Evolutionary conservation across 495 filamentous ascomycete genomes (phyloP).

Genomic region (Xylaria grammica): DNA sequence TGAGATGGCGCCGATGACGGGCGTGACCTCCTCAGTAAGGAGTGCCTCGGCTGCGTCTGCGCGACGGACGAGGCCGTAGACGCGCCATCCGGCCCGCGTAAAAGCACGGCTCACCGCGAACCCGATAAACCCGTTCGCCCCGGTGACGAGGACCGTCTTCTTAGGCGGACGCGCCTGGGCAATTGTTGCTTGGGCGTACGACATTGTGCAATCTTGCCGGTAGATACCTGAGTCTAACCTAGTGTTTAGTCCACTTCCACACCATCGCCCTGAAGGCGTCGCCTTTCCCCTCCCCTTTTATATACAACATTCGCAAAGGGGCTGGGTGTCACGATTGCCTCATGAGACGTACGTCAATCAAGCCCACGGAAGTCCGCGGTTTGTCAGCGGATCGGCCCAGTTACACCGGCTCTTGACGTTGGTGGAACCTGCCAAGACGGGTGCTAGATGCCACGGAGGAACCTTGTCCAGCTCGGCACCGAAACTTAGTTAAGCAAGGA

Average conservation of each 20-base stretch:
- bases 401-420: conserved; percentile 1
- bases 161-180: not conserved
- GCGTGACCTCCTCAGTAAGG: conserved; percentile 39
- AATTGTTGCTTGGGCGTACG: conserved; percentile 2
- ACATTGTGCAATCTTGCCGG: too few relatives aligned
- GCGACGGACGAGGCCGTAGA: conserved; percentile 45
- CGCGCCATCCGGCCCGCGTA: conserved; percentile 44
- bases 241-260: not conserved
- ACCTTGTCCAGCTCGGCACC: not conserved
- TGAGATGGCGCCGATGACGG: conserved; percentile 43
- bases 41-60: conserved; percentile 29
- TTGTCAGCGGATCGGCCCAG: not conserved
- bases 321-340: not conserved
- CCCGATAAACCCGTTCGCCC: conserved; percentile 51
- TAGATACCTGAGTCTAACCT: too few relatives aligned
- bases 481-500: too few relatives aligned
- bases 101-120: conserved; percentile 48
- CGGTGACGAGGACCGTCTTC: conserved; percentile 46
- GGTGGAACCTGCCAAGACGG: not conserved
- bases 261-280: not conserved
- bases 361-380: not conserved
- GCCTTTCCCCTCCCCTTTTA: not conserved
- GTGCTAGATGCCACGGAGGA: not conserved
- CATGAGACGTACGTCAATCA: not conserved
- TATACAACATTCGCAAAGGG: not conserved